Evolutionary conservation across 2,329 filamentous ascomycete species (phyloP).

Genomic region (Tolypocladium pustulatum): DNA sequence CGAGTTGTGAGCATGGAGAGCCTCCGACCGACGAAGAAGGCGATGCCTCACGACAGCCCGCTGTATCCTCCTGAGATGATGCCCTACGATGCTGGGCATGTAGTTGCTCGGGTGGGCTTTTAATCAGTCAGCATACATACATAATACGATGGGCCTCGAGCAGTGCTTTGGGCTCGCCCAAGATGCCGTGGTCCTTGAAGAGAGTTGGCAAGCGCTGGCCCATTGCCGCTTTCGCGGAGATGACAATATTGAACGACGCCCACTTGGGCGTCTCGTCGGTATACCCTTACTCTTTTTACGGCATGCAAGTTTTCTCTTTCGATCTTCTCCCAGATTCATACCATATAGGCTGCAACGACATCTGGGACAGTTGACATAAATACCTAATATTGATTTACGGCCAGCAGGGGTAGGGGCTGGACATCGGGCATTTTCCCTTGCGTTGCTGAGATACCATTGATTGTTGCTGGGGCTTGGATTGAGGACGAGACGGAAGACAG

Average conservation of each 20-base stretch:
- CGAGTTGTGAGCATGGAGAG: constrained; percentile 26
- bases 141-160: background rate
- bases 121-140: background rate
- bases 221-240: background rate
- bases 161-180: background rate
- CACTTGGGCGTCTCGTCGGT: no score
- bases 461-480: background rate
- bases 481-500: background rate
- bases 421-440: background rate
- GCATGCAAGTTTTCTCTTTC: background rate
- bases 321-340: background rate
- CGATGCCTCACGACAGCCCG: constrained; percentile 18
- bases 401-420: background rate
- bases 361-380: background rate
- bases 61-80: constrained; percentile 9
- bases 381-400: background rate
- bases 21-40: constrained; percentile 24
- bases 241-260: background rate
- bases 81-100: constrained; percentile 14
- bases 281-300: background rate
- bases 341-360: background rate
- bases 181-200: background rate
- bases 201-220: background rate
- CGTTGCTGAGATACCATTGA: constrained; percentile 1
- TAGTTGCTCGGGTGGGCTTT: constrained; percentile 2